Base-by-base conservation (phyloP, 805 yeast genomes). In the Saturnispora diversa region DNA sequence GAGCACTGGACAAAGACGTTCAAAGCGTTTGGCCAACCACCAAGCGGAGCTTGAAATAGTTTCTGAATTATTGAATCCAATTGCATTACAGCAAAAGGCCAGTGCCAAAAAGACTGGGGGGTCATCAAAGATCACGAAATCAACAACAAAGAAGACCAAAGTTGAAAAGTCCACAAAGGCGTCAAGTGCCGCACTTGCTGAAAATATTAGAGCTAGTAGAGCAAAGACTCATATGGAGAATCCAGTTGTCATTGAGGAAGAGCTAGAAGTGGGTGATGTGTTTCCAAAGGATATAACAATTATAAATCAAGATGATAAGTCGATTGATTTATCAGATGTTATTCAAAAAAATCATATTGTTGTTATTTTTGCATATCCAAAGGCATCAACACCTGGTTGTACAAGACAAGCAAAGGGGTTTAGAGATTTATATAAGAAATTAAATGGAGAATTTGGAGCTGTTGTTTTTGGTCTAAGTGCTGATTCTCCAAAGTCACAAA, bases 341-440 rank as follows among this genome's bases (percentile, higher is more conserved):
- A 58, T 63, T 0, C 50, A 50, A 9, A 37, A 49, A 6, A 44
- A 72, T 27, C 60, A 65, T 15, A 61, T 75, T 11, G 68, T 78
- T 22, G 65, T 78, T 16, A 64, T 76, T 20, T 76, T 80, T 60
- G 83, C 95, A 15, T 90, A 88, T 56, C 97, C 97, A 40, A 80
- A 72, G 55, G 97, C 97, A 0, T 77, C 82, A 20, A 90, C 97
- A 1, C 95, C 96, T 1, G 98, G 98, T 3, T 92, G 98, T 62
- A 90, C 98, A 1, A 74, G 86, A 51, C 98, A 90, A 63, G 97
- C 88, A 2, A 74, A 83, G 57, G 96, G 96, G 0, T 92, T 82
- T 58, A 77, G 92, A 51, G 79, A 75, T 48, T 75, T 75, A 50
- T 79, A 64, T 57, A 66, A 69, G 2, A 65, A 70, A 31, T 71